A percentile compares a stretch with the other conserved stretches of the same genome.
Evolutionary conservation across 805 yeast species (phyloP).

Genomic region (Wickerhamomyces subpelliculosus): DNA sequence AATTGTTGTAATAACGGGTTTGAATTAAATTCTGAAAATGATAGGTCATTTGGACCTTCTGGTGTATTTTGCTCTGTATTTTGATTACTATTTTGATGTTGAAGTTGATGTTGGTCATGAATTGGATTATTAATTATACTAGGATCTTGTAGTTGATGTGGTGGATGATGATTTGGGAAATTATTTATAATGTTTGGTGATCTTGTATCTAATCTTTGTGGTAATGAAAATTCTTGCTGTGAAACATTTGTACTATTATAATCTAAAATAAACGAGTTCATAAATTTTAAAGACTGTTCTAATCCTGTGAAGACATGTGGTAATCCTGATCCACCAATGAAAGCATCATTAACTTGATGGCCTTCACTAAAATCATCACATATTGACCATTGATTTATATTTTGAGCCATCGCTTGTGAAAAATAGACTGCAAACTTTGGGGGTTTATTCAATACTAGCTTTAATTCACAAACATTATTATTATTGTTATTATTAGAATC

Average conservation of each 20-base stretch:
- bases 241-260: conserved; percentile 29
- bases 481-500: too few relatives aligned
- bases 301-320: conserved; percentile 68
- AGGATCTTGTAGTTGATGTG: conserved; percentile 1
- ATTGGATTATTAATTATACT: not conserved
- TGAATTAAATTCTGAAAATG: not conserved
- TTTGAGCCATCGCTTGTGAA: conserved; percentile 42
- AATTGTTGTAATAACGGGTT: conserved; percentile 9
- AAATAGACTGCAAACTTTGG: conserved; percentile 80
- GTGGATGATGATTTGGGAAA: conserved; percentile 1
- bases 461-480: conserved; percentile 34
- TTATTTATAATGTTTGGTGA: conserved; percentile 10
- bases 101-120: conserved; percentile 1
- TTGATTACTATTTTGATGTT: not conserved
- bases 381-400: conserved; percentile 65
- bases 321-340: conserved; percentile 49
- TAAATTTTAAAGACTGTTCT: conserved; percentile 40
- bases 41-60: not conserved
- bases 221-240: conserved; percentile 17
- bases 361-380: conserved; percentile 84
- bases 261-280: conserved; percentile 48
- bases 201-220: conserved; percentile 12
- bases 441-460: conserved; percentile 45
- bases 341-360: conserved; percentile 70
- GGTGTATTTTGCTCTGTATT: not conserved